A percentile compares a stretch with the other conserved stretches of the same genome.
Evolutionary conservation across 164 flowering plant genomes (phyloP).

Genomic region (Chloranthus sessilifolius): DNA sequence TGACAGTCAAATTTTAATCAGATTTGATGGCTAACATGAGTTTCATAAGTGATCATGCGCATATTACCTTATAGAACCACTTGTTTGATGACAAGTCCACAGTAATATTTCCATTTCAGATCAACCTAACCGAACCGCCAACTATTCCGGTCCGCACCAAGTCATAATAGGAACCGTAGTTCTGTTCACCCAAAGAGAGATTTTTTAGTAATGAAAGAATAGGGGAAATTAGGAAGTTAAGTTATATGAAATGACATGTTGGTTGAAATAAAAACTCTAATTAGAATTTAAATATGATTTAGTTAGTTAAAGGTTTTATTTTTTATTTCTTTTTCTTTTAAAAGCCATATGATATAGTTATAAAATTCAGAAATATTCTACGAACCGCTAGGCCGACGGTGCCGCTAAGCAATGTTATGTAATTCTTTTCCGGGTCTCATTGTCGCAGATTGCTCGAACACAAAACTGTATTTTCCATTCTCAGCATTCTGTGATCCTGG

Average conservation of each 20-base stretch:
- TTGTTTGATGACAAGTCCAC: slow-evolving; percentile 41
- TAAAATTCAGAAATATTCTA: too few relatives aligned
- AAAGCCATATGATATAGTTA: too few relatives aligned
- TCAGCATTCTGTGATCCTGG: slow-evolving; percentile 42
- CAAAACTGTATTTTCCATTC: slow-evolving; percentile 6
- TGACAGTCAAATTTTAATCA: too few relatives aligned
- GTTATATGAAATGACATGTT: too few relatives aligned
- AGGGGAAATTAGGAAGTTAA: too few relatives aligned
- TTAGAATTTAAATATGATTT: too few relatives aligned
- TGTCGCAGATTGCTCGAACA: slow-evolving; percentile 28
- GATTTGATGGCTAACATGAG: too few relatives aligned
- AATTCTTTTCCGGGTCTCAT: slow-evolving; percentile 38
- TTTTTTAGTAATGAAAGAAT: too few relatives aligned
- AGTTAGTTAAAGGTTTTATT: too few relatives aligned
- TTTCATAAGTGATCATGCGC: too few relatives aligned
- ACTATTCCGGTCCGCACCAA: slow-evolving; percentile 28
- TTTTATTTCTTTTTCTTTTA: too few relatives aligned
- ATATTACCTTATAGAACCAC: slow-evolving; percentile 46
- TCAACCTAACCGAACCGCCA: slow-evolving; percentile 41
- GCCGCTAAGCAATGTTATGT: slow-evolving; percentile 50
- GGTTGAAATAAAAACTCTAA: too few relatives aligned
- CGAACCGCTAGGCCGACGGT: slow-evolving; percentile 49
- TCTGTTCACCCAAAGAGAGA: slow-evolving; percentile 24
- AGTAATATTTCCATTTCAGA: slow-evolving; percentile 31
- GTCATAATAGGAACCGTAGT: slow-evolving; percentile 53